Percentiles rank a stretch among this genome's conserved stretches.
phyloP scores from a whole-genome alignment of 2,329 filamentous ascomycete species.

The Drechslera avenae region DNA sequence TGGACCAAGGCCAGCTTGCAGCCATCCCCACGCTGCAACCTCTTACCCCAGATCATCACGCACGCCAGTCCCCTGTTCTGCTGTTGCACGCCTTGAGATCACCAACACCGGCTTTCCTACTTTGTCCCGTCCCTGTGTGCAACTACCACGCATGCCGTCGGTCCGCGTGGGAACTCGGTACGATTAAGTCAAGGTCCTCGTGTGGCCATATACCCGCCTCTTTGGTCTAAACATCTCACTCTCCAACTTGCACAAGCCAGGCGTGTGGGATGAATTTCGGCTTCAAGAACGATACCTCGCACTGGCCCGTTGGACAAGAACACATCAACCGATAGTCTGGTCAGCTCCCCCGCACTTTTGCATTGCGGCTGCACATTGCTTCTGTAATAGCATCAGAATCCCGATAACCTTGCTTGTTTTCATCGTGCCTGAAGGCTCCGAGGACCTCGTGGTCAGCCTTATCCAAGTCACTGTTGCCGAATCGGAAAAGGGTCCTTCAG shows the following conservation, averaged over 20 bases:
- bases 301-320: conserved; percentile 55
- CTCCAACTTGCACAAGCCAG: conserved; percentile 1
- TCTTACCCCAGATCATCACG: conserved; percentile 40
- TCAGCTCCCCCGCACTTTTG: conserved; percentile 27
- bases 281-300: conserved; percentile 50
- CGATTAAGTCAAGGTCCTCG: conserved; percentile 14
- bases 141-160: conserved; percentile 19
- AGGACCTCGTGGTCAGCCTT: conserved; percentile 37
- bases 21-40: conserved; percentile 38
- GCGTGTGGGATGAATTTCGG: conserved; percentile 47
- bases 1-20: conserved; percentile 20
- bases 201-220: conserved; percentile 14
- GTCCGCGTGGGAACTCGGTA: conserved; percentile 17
- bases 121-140: conserved; percentile 26
- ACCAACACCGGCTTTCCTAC: conserved; percentile 22
- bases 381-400: conserved; percentile 22
- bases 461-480: conserved; percentile 26
- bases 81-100: conserved; percentile 18
- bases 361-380: conserved; percentile 31
- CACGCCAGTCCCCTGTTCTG: conserved; percentile 18
- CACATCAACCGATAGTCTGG: conserved; percentile 48
- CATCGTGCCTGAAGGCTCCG: conserved; percentile 23
- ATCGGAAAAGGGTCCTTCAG: conserved; percentile 34
- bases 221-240: conserved; percentile 1
- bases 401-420: conserved; percentile 38